Conservation (phyloP, 805 yeast species). For the Clavispora vitiphila region DNA sequence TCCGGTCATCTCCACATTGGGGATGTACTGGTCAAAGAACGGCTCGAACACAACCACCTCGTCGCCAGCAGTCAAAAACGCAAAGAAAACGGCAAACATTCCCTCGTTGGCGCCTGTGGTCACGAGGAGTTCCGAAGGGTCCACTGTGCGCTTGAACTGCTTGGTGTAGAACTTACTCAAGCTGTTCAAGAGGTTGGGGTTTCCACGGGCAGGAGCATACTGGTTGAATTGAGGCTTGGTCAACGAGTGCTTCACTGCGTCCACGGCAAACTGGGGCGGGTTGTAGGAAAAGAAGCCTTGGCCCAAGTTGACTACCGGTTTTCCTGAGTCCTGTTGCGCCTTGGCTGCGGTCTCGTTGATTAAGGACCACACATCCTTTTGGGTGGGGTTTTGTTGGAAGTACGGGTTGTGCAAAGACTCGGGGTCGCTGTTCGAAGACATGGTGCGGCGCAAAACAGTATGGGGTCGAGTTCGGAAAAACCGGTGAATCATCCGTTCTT, state of each 20-base stretch:
- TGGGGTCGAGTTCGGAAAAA: not conserved
- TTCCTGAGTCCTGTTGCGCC: constrained; percentile 63
- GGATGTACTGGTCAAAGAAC: constrained; percentile 92
- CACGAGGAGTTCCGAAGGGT: constrained; percentile 62
- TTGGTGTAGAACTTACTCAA: constrained; percentile 69
- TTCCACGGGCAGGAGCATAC: constrained; percentile 88
- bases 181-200: constrained; percentile 67
- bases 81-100: constrained; percentile 77
- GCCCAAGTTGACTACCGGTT: constrained; percentile 82
- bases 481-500: constrained; percentile 1
- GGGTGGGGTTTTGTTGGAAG: constrained; percentile 52
- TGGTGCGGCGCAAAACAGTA: not conserved
- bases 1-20: constrained; percentile 90
- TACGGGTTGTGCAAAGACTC: constrained; percentile 52
- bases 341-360: constrained; percentile 93
- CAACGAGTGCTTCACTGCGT: constrained; percentile 74
- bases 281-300: constrained; percentile 96
- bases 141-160: constrained; percentile 52
- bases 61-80: constrained; percentile 80
- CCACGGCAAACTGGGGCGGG: constrained; percentile 89
- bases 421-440: constrained; percentile 8
- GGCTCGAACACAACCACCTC: constrained; percentile 97
- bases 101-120: constrained; percentile 99
- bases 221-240: constrained; percentile 76
- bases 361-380: constrained; percentile 91